phyloP scores from a whole-genome alignment of 1,284 basidiomycete genomes.

The Ceratorhiza oryzae-sativae region DNA sequence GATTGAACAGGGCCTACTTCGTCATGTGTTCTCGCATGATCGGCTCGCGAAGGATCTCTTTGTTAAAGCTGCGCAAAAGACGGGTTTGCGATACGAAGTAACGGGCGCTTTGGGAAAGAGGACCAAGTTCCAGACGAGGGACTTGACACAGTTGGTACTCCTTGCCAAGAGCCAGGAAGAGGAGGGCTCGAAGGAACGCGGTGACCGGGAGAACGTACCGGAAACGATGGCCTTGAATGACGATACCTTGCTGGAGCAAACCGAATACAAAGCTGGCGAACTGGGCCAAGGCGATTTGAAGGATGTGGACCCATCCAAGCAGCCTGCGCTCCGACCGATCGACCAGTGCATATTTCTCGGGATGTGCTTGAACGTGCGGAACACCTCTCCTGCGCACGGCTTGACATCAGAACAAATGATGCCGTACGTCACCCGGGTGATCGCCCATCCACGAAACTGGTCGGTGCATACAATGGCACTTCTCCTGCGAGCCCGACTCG shows the following conservation, averaged over 20 bases:
- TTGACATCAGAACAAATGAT: slow-evolving; percentile 89
- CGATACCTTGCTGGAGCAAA: slow-evolving; percentile 95
- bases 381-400: slow-evolving; percentile 85
- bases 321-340: slow-evolving; percentile 86
- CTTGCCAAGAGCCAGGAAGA: slow-evolving; percentile 81
- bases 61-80: slow-evolving; percentile 76
- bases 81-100: slow-evolving; percentile 87
- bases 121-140: slow-evolving; percentile 91
- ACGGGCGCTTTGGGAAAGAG: slow-evolving; percentile 93
- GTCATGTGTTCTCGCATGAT: slow-evolving; percentile 78
- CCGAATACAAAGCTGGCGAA: slow-evolving; percentile 80
- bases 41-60: slow-evolving; percentile 82
- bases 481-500: slow-evolving; percentile 86
- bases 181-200: slow-evolving; percentile 48
- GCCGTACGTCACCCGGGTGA: slow-evolving; percentile 85
- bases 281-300: slow-evolving; percentile 57
- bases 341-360: slow-evolving; percentile 91
- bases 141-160: slow-evolving; percentile 91
- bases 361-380: slow-evolving; percentile 87
- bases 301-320: slow-evolving; percentile 81
- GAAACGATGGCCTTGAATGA: slow-evolving; percentile 89
- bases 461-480: slow-evolving; percentile 93
- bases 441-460: slow-evolving; percentile 90
- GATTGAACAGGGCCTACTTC: slow-evolving; percentile 82
- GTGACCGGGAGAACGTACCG: slow-evolving; percentile 59